Conservation (phyloP, 140 eudicot genomes). For the Anethum foeniculum region DNA sequence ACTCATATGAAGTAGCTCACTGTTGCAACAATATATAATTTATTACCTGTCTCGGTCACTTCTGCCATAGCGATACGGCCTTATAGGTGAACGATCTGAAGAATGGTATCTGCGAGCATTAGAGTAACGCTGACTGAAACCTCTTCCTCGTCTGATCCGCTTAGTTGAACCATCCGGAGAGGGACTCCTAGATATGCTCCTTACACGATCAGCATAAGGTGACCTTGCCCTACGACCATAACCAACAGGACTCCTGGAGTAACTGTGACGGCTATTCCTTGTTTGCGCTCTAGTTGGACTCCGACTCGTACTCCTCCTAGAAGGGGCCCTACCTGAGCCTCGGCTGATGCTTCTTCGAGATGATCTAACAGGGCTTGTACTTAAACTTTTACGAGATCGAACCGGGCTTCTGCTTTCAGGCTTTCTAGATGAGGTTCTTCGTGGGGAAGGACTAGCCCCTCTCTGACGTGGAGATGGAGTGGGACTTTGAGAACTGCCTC, state of each 20-base stretch:
- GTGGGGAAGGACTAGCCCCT: constrained; percentile 35
- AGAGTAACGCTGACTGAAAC: constrained; percentile 83
- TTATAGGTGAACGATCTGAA: constrained; percentile 80
- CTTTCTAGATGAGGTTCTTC: constrained; percentile 40
- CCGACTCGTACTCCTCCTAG: constrained; percentile 54
- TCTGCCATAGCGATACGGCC: constrained; percentile 82
- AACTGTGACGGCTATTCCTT: constrained; percentile 62
- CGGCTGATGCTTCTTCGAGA: constrained; percentile 70
- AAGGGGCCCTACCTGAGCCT: constrained; percentile 67
- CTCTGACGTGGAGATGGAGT: constrained; percentile 61
- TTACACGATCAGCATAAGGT: constrained; percentile 54
- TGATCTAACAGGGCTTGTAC: constrained; percentile 74
- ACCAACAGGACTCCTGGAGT: constrained; percentile 74
- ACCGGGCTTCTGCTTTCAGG: constrained; percentile 72
- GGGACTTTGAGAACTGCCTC: constrained; percentile 50
- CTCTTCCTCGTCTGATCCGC: constrained; percentile 89
- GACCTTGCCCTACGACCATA: constrained; percentile 61
- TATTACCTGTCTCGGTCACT: constrained; percentile 80
- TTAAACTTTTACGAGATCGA: constrained; percentile 50
- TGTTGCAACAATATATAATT: background rate
- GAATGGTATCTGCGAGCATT: constrained; percentile 82
- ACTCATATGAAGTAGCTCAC: background rate
- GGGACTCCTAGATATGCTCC: constrained; percentile 79
- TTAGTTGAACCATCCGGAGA: constrained; percentile 84
- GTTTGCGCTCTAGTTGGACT: constrained; percentile 66